These are phyloP conservation scores for Coelastrella sp. DNA, from an alignment of 139 green algal species.

Conservation along the genomic window DNA sequence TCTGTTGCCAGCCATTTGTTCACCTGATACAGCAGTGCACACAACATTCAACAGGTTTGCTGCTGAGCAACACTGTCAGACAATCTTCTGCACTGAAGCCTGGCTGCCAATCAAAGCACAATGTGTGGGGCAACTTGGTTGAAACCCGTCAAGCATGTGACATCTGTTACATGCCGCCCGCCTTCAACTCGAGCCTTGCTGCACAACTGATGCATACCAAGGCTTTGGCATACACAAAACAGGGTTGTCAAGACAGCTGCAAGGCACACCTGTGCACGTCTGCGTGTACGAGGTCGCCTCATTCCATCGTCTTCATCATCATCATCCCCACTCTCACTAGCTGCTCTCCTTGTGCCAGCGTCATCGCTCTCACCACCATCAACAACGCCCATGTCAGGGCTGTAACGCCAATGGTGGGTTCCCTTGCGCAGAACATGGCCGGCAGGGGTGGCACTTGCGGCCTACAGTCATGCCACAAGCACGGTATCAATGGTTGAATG, in stretches of 20 bases:
- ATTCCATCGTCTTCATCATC: slow-evolving; percentile 1
- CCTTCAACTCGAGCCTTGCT: no score
- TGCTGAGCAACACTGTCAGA: no score
- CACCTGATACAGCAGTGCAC: background rate
- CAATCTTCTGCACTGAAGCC: no score
- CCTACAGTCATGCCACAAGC: no score
- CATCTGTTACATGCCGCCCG: no score
- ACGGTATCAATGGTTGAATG: no score
- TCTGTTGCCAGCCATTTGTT: slow-evolving; percentile 30
- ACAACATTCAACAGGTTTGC: no score
- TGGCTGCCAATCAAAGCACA: no score
- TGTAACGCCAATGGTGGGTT: background rate
- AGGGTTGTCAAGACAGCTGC: background rate
- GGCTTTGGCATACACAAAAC: background rate
- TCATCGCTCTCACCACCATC: slow-evolving; percentile 21
- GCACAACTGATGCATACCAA: no score
- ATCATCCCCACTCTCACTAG: slow-evolving; percentile 1
- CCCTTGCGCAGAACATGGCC: background rate
- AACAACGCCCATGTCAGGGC: background rate
- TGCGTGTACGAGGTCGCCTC: background rate
- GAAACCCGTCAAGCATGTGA: no score
- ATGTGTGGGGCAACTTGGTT: no score
- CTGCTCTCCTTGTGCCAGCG: background rate
- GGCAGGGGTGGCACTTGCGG: background rate
- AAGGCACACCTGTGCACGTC: background rate